Conservation (phyloP, 345 rosid genomes). For the Salix udensis region DNA sequence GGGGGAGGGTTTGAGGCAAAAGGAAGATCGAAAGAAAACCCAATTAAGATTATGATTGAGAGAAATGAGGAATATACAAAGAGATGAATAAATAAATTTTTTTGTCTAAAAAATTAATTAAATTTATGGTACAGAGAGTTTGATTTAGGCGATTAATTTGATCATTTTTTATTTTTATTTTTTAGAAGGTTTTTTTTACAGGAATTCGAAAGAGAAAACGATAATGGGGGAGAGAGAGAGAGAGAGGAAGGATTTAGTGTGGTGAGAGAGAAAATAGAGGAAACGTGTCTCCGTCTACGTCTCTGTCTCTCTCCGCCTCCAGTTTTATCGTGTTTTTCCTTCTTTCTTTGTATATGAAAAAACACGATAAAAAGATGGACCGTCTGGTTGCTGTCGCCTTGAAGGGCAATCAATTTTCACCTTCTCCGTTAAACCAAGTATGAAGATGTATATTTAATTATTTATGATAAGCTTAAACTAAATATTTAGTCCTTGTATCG, state of each 20-base stretch:
- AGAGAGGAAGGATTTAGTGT: background rate
- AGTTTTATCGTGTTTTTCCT: background rate
- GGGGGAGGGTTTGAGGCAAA: background rate
- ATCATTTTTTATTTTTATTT: background rate
- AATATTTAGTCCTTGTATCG: no score
- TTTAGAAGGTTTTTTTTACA: background rate
- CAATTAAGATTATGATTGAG: background rate
- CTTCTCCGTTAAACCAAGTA: background rate
- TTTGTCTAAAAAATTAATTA: background rate
- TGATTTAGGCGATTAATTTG: background rate
- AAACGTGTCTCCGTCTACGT: background rate
- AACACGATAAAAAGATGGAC: background rate
- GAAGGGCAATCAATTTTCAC: background rate
- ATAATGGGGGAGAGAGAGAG: slow-evolving; percentile 16
- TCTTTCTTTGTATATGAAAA: background rate
- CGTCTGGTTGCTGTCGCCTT: background rate
- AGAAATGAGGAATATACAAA: background rate
- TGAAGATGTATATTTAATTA: no score
- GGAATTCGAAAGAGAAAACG: slow-evolving; percentile 16
- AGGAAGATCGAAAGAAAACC: background rate
- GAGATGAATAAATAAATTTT: background rate
- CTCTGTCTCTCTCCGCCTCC: background rate
- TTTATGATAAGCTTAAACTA: no score
- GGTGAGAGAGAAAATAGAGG: background rate
- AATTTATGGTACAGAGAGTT: background rate